A percentile compares a stretch with the other conserved stretches of the same genome.
phyloP scores from a whole-genome alignment of 2,329 filamentous ascomycete species.

The Xylariaceae sp. region DNA sequence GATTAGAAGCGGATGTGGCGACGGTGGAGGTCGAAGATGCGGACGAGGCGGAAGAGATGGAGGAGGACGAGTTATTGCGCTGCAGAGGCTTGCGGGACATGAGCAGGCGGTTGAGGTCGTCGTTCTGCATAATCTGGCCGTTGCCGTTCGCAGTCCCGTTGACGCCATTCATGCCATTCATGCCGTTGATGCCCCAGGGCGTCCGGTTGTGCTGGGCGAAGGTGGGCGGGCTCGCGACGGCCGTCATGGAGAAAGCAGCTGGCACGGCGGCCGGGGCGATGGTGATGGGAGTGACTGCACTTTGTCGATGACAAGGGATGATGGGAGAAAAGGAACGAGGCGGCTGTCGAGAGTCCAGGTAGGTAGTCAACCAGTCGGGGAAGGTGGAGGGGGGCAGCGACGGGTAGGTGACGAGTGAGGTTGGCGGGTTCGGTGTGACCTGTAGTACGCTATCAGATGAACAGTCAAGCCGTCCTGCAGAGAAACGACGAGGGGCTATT shows the following conservation, averaged over 20 bases:
- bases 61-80: conserved; percentile 88
- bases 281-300: conserved; percentile 13
- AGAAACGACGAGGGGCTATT: too few species aligned
- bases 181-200: conserved; percentile 62
- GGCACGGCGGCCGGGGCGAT: conserved; percentile 16
- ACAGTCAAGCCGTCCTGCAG: too few species aligned
- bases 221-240: conserved; percentile 63
- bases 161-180: conserved; percentile 31
- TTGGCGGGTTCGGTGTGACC: background rate
- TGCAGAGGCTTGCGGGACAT: conserved; percentile 84
- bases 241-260: conserved; percentile 56
- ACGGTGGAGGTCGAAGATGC: conserved; percentile 62
- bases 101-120: conserved; percentile 85
- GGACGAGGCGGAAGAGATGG: conserved; percentile 66
- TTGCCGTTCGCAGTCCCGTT: conserved; percentile 36
- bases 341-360: background rate
- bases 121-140: conserved; percentile 64
- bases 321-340: conserved; percentile 18
- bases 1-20: conserved; percentile 57
- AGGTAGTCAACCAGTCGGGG: conserved; percentile 1
- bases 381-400: background rate
- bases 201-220: conserved; percentile 62
- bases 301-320: conserved; percentile 12
- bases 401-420: conserved; percentile 1
- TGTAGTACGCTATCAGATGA: conserved; percentile 1